A percentile compares a stretch with the other conserved stretches of the same genome.
Conservation (phyloP, 192 early-diverging fungal species). For the Lobulomyces angularis region DNA sequence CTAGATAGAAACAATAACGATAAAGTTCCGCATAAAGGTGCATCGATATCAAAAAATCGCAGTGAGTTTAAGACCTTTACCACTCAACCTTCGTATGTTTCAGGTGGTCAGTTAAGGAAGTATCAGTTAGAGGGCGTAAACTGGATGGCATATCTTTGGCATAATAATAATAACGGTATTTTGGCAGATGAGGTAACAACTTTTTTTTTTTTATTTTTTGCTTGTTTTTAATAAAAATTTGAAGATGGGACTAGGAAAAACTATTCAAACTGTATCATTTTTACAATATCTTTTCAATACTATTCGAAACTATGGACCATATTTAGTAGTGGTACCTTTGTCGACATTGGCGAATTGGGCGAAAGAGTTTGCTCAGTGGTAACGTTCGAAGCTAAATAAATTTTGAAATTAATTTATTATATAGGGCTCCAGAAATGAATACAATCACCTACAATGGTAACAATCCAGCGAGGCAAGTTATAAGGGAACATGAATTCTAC, state of each 20-base stretch:
- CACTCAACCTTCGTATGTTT: constrained; percentile 70
- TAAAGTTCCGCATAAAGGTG: constrained; percentile 58
- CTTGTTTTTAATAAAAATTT: background rate
- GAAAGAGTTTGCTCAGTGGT: constrained; percentile 89
- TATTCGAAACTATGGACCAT: constrained; percentile 79
- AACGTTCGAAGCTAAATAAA: no score
- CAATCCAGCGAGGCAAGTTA: constrained; percentile 61
- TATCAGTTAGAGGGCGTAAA: constrained; percentile 92
- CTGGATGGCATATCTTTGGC: constrained; percentile 96
- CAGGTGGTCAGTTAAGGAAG: constrained; percentile 79
- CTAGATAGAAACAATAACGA: constrained; percentile 63
- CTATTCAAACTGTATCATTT: constrained; percentile 91
- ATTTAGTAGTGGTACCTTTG: constrained; percentile 89
- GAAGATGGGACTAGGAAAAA: constrained; percentile 87
- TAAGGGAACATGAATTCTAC: constrained; percentile 93
- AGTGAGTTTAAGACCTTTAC: constrained; percentile 65
- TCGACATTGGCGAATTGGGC: constrained; percentile 93
- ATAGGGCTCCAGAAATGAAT: constrained; percentile 92
- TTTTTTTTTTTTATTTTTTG: constrained; percentile 2
- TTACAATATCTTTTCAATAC: constrained; percentile 79
- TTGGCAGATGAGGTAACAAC: constrained; percentile 78
- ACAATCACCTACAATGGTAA: constrained; percentile 82
- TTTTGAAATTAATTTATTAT: no score
- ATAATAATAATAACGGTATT: constrained; percentile 89
- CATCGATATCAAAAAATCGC: constrained; percentile 37